phyloP scores from a whole-genome alignment of 1,284 basidiomycete species.

The Trametes versicolor region DNA sequence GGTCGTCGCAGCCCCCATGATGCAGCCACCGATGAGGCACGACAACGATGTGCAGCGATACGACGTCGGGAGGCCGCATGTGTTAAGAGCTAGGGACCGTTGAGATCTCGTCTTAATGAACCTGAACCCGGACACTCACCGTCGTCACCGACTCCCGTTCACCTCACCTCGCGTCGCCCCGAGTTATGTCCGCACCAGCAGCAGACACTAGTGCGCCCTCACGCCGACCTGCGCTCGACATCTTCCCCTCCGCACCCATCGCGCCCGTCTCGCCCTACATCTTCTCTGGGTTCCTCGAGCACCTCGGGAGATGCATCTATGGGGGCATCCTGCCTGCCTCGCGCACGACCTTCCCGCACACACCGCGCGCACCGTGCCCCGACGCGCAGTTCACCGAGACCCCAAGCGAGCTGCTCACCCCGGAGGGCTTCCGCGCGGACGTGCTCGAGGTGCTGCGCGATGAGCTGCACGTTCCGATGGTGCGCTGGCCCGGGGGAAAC shows the following conservation, averaged over 20 bases:
- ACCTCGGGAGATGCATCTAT: constrained; percentile 71
- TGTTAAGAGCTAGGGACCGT: background rate
- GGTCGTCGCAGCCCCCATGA: background rate
- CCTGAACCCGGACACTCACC: background rate
- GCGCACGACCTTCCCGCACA: constrained; percentile 48
- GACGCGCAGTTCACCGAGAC: constrained; percentile 41
- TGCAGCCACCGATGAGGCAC: background rate
- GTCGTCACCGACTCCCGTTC: background rate
- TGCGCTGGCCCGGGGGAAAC: constrained; percentile 70
- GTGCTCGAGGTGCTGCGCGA: constrained; percentile 60
- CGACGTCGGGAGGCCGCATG: background rate
- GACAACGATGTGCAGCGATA: constrained; percentile 18
- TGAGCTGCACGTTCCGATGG: constrained; percentile 63
- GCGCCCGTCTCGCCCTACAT: constrained; percentile 46
- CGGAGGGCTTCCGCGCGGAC: constrained; percentile 63
- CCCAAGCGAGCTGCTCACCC: constrained; percentile 36
- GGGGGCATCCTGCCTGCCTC: constrained; percentile 61
- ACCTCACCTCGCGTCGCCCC: background rate
- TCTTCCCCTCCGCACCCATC: constrained; percentile 40
- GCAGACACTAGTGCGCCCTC: background rate
- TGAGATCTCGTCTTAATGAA: background rate
- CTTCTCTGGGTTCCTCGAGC: constrained; percentile 71
- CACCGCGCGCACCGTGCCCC: constrained; percentile 40
- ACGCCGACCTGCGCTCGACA: constrained; percentile 37
- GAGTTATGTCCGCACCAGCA: background rate